Base-by-base conservation (phyloP, 2,329 filamentous ascomycete genomes). In the Fusarium proliferatum region DNA sequence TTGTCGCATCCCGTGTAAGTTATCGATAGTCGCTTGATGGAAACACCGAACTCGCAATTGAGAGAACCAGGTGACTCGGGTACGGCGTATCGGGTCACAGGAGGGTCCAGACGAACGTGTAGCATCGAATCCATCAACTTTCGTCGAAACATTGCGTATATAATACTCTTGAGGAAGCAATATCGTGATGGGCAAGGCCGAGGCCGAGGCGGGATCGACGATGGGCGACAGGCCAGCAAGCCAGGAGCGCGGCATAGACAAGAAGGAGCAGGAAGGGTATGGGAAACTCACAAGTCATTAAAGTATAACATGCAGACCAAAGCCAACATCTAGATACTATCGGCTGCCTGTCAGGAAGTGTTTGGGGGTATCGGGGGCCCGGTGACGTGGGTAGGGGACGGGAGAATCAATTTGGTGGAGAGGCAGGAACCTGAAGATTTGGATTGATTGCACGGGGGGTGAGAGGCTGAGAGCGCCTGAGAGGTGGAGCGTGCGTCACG, bases 241-340 rank as follows among this genome's bases (percentile, higher is more conserved):
- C 78, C 77, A 78, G 76, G 77, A 76, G 72, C 76, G 78, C 72
- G 74, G 76, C 67, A 76, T 75, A 70, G 72, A 78, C 72, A 75
- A 38, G 56, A 68, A 59, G 63, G 49, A 38, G 75, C 73, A 75
- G 75, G 77, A 73, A 78, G 75, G 69, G 59, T 67, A 53, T 76
- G 72, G 72, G 74, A 66, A 69, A 88, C 86, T 85, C 83, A 88
- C 86, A 84, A 85, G 82, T 86, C 85, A 87, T 86, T 80, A 84
- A 86, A 80, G 77, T 80, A 83, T 79, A 79, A 79, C 80, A 77
- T 76, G 78, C 80, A 83, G 81, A 81, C 80, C 82, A 79, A 79
- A 77, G 67, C 64, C 58, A 66, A 69, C 75, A 78, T 78, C 60
- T 74, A 72, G 69, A 76, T 66, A 62, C 64, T 71, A 67, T 72